Base-by-base conservation (phyloP, 129 eudicot genomes). In the Glebionis coronaria region DNA sequence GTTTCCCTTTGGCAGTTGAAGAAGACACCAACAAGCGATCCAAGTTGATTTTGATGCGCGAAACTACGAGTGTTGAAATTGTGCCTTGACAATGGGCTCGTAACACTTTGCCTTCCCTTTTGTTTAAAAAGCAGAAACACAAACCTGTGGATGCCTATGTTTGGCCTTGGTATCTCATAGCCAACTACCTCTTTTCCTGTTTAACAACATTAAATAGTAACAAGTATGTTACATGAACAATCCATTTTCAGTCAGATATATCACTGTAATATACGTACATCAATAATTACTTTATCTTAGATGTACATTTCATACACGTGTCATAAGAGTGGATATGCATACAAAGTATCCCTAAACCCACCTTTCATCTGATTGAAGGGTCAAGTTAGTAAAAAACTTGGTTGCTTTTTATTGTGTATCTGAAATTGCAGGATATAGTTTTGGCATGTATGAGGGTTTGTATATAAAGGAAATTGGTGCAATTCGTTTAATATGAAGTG, bases 1-100 rank as follows among this genome's bases (percentile, higher is more conserved):
- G 81, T 75, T 69, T 81, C 86, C 73, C 90, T 75, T 46, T 81
- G 90, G 47, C 84, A 84, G 57, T 82, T 84, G 67, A 84, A 84
- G 67, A 74, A 84, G 60, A 81, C 73, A 70, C 75, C 86, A 68
- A 81, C 90, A 56, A 86, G 90, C 44, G 28, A 58, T 46, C 82
- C 83, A 35, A 84, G 75, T 12, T 81, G 62, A 73, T 81, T 78
- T 14, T 74, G 65, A 5, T 53, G 69, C 10, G 90, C 82, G 18
- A 84, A 84, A 49, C 61, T 77, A 21, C 90, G 74, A 42, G 94
- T 86, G 70, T 67, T 76, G 76, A 89, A 89, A 61, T 74, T 44
- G 72, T 86, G 88, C 76, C 96, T 77, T n/a, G 82, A 73, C 21
- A 57, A 29, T 10, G 90, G 90, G 56, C 77, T 45, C 4, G 35